Evolutionary conservation across 345 rosid genomes (phyloP).

Genomic region (Corchorus capsularis): DNA sequence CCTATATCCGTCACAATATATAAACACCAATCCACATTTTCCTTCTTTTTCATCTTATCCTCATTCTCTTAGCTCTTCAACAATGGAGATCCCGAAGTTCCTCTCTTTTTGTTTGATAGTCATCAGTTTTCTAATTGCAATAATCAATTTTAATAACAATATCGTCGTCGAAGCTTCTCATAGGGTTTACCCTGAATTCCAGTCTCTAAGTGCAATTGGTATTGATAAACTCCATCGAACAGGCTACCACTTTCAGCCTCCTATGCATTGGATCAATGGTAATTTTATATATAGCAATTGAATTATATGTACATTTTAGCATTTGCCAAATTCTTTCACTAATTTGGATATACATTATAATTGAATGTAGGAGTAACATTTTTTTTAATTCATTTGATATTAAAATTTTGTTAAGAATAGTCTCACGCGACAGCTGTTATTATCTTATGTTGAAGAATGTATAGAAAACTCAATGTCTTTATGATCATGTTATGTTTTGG

Average conservation of each 20-base stretch:
- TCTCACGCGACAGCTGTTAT: too few relatives aligned
- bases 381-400: background rate
- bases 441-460: too few relatives aligned
- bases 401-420: background rate
- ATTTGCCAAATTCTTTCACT: too few relatives aligned
- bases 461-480: too few relatives aligned
- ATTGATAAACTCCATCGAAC: constrained; percentile 16
- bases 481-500: too few relatives aligned
- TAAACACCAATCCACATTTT: background rate
- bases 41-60: background rate
- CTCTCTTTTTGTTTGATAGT: background rate
- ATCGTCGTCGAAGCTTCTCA: constrained; percentile 14
- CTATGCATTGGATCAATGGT: constrained; percentile 23
- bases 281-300: background rate
- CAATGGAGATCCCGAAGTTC: background rate
- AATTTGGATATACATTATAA: too few relatives aligned
- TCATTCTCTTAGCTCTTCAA: background rate
- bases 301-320: background rate
- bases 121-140: background rate
- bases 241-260: constrained; percentile 23
- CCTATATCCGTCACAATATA: background rate
- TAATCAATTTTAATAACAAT: background rate
- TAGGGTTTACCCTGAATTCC: background rate
- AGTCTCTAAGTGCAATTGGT: background rate
- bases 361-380: background rate